phyloP scores from a whole-genome alignment of 306 rosid species.

The Hippophae rhamnoides region DNA sequence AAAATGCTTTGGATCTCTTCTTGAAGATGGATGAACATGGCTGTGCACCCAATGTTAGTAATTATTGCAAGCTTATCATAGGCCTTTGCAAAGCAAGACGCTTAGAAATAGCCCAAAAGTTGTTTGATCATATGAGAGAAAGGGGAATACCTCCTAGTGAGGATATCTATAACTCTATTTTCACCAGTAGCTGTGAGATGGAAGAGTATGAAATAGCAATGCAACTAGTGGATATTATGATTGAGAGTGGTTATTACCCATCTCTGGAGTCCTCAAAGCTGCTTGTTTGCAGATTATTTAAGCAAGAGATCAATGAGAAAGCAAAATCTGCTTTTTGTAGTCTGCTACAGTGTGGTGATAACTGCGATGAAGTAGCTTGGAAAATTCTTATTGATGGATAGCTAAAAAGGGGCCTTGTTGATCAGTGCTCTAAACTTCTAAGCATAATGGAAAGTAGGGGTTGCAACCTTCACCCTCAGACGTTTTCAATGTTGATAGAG shows the following conservation, averaged over 20 bases:
- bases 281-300: conserved; percentile 60
- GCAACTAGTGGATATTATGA: conserved; percentile 47
- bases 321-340: conserved; percentile 47
- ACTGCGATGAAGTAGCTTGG: conserved; percentile 75
- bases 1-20: conserved; percentile 39
- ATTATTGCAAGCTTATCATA: conserved; percentile 53
- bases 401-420: conserved; percentile 44
- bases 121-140: conserved; percentile 50
- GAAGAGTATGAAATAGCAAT: conserved; percentile 47
- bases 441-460: conserved; percentile 52
- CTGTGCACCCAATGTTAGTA: conserved; percentile 48
- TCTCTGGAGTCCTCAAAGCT: conserved; percentile 53
- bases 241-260: conserved; percentile 50
- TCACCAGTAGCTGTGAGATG: conserved; percentile 48
- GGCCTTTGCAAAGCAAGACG: conserved; percentile 58
- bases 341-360: conserved; percentile 48
- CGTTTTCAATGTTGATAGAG: conserved; percentile 52
- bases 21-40: conserved; percentile 55
- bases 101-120: conserved; percentile 37
- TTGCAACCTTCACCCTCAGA: conserved; percentile 57
- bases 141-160: conserved; percentile 45
- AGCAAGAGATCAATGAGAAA: conserved; percentile 44
- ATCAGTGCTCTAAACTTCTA: conserved; percentile 53
- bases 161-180: conserved; percentile 45
- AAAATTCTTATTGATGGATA: conserved; percentile 75